These are phyloP conservation scores for Trichoderma koningiopsis DNA, from an alignment of 2,329 filamentous ascomycete species.

Conservation along the genomic window DNA sequence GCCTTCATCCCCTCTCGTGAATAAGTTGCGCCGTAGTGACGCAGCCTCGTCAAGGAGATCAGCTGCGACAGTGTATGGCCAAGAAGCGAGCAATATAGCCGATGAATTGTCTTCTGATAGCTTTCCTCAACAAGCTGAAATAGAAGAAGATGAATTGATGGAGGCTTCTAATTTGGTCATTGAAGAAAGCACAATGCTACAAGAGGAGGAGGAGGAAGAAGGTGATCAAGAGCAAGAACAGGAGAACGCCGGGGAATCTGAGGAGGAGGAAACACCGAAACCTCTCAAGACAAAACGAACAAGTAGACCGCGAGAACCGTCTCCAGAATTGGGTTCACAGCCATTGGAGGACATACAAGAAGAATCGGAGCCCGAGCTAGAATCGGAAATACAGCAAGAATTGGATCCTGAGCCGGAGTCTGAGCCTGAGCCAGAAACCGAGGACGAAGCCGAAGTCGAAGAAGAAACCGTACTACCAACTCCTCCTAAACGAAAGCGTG, in stretches of 20 bases:
- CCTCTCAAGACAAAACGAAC: slow-evolving; percentile 48
- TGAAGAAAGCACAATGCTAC: neutral
- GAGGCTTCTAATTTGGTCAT: neutral
- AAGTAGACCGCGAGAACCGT: slow-evolving; percentile 41
- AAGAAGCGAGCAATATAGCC: slow-evolving; percentile 27
- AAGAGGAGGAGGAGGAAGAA: slow-evolving; percentile 12
- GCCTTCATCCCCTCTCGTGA: slow-evolving; percentile 48
- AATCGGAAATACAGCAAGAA: neutral
- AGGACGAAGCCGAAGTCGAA: neutral
- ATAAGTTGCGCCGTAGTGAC: slow-evolving; percentile 45
- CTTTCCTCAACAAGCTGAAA: neutral
- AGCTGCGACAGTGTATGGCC: neutral
- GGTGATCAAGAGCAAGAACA: slow-evolving; percentile 29
- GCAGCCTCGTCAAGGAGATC: slow-evolving; percentile 35
- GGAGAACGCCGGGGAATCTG: slow-evolving; percentile 49
- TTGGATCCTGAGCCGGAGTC: neutral
- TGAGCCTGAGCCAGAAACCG: neutral
- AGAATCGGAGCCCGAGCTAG: slow-evolving; percentile 24
- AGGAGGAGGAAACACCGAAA: slow-evolving; percentile 47
- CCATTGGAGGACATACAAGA: slow-evolving; percentile 35
- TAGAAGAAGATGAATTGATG: slow-evolving; percentile 11
- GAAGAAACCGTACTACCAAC: slow-evolving; percentile 28
- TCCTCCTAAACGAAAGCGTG: slow-evolving; percentile 43
- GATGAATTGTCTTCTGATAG: slow-evolving; percentile 42
- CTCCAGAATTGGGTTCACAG: slow-evolving; percentile 47